Evolutionary conservation across 1,284 basidiomycete species (phyloP).

Genomic region (Irpex sp.): DNA sequence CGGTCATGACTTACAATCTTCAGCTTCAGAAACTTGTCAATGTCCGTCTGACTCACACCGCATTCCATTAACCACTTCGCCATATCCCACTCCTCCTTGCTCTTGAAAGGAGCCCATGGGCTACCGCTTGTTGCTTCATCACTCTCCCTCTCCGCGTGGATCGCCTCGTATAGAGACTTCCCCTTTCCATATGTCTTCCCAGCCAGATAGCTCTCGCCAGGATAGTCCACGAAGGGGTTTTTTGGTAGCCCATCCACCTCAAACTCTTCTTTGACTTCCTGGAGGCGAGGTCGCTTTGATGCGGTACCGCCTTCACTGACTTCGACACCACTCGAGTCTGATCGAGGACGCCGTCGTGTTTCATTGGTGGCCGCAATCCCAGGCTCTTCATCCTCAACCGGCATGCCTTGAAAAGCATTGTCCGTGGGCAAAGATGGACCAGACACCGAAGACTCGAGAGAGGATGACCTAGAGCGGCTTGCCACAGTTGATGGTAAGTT

Average conservation of each 20-base stretch:
- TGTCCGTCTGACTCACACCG: slow-evolving; percentile 24
- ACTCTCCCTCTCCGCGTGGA: not conserved
- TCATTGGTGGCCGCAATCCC: too few species aligned
- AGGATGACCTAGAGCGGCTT: not conserved
- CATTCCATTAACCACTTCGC: slow-evolving; percentile 26
- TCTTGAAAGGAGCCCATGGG: slow-evolving; percentile 23
- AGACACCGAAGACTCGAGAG: not conserved
- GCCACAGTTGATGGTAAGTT: not conserved
- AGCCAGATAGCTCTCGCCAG: not conserved
- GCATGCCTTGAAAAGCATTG: too few species aligned
- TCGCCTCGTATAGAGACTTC: not conserved
- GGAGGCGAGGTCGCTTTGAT: not conserved
- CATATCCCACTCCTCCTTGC: slow-evolving; percentile 27
- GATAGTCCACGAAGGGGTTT: not conserved
- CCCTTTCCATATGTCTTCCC: not conserved
- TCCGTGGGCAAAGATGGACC: not conserved
- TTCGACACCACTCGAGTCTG: not conserved
- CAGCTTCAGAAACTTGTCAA: slow-evolving; percentile 30
- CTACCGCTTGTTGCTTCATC: not conserved
- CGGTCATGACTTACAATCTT: slow-evolving; percentile 24
- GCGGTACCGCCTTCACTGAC: not conserved
- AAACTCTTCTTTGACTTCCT: not conserved
- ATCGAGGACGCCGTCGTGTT: not conserved
- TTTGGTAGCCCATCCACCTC: slow-evolving; percentile 1
- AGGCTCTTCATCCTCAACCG: not conserved